Conservation (phyloP, 2,329 filamentous ascomycete genomes). For the Ampelomyces quisqualis region DNA sequence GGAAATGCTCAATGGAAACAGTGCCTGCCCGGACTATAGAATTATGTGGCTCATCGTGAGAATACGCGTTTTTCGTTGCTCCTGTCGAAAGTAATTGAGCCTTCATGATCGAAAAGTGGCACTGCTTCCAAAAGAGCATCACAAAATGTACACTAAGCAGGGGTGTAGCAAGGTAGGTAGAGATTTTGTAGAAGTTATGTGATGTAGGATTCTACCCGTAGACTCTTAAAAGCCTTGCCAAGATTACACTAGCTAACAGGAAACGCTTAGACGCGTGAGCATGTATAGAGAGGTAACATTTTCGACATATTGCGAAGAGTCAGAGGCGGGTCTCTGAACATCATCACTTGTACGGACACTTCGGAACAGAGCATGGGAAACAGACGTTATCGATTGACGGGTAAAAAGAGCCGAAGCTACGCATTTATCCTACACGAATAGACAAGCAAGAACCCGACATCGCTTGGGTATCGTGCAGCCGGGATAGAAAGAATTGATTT, state of each 20-base stretch:
- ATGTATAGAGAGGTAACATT: neutral
- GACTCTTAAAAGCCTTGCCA: neutral
- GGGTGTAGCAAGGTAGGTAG: no score
- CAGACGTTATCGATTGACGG: constrained; percentile 10
- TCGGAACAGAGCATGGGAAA: neutral
- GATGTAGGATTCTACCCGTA: no score
- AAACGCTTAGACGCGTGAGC: constrained; percentile 3
- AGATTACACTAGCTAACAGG: neutral
- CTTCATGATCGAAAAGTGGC: no score
- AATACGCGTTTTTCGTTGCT: no score
- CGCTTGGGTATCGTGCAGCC: constrained; percentile 35
- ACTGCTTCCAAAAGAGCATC: no score
- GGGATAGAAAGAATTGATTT: constrained; percentile 17
- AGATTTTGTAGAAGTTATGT: no score
- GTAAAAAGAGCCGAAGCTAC: constrained; percentile 6
- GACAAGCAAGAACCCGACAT: constrained; percentile 13
- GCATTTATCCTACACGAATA: constrained; percentile 7
- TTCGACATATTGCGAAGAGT: neutral
- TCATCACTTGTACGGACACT: neutral
- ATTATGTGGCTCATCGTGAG: no score
- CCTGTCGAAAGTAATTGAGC: no score
- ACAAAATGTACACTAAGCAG: no score
- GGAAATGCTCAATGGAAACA: no score
- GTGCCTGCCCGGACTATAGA: no score
- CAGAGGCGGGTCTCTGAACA: neutral